A percentile compares a stretch with the other conserved stretches of the same genome.
These are phyloP conservation scores for Colletotrichum magnum DNA, from an alignment of 2,329 filamentous ascomycete genomes.

Conservation along the genomic window DNA sequence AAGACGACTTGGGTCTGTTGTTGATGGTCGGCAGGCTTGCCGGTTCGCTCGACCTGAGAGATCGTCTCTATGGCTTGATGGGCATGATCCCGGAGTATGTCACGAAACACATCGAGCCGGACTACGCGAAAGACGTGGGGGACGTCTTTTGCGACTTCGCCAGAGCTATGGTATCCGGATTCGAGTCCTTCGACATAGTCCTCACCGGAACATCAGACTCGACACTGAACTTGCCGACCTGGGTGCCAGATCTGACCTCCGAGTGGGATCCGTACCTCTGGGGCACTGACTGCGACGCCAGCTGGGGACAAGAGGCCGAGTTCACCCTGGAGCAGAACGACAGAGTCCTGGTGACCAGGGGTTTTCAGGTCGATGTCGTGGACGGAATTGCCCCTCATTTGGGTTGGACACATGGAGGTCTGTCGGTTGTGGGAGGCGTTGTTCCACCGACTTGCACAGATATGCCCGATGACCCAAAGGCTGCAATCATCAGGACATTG, in stretches of 20 bases:
- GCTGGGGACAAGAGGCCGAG: constrained; percentile 25
- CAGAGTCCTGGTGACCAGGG: background rate
- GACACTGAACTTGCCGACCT: constrained; percentile 16
- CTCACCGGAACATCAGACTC: constrained; percentile 28
- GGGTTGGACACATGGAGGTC: constrained; percentile 22
- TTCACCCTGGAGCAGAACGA: constrained; percentile 1
- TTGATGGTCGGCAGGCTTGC: constrained; percentile 29
- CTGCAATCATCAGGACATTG: constrained; percentile 9
- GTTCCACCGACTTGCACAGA: background rate
- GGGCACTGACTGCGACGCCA: constrained; percentile 29
- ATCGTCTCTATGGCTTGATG: constrained; percentile 29
- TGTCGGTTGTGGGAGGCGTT: constrained; percentile 5
- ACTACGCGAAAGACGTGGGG: constrained; percentile 20
- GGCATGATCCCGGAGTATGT: constrained; percentile 33
- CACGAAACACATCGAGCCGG: constrained; percentile 17
- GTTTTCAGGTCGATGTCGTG: constrained; percentile 21
- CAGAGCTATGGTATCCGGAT: constrained; percentile 18
- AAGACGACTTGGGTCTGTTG: constrained; percentile 26
- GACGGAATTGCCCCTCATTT: constrained; percentile 25
- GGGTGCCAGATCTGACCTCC: constrained; percentile 32
- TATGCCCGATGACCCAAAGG: constrained; percentile 13
- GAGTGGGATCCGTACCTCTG: constrained; percentile 31
- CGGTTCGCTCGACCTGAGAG: constrained; percentile 25
- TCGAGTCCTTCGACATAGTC: constrained; percentile 24
- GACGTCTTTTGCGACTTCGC: constrained; percentile 30